Conservation (phyloP, 129 eudicot genomes). For the Silybum marianum region DNA sequence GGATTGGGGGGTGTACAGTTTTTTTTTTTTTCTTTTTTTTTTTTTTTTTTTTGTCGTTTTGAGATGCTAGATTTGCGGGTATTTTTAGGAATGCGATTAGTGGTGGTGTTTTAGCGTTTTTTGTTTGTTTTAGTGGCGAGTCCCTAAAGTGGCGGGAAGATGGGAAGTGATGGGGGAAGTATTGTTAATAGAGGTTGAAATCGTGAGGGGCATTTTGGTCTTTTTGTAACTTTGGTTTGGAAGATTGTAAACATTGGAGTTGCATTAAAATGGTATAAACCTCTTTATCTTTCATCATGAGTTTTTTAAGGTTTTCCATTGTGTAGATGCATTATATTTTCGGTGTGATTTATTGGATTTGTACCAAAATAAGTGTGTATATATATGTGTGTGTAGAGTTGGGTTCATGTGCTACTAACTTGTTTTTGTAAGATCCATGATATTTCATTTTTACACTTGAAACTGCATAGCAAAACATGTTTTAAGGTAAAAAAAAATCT, state of each 20-base stretch:
- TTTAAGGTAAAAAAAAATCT: too few species aligned
- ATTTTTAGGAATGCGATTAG: not conserved
- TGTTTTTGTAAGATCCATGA: too few species aligned
- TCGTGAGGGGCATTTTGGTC: not conserved
- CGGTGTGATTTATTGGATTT: too few species aligned
- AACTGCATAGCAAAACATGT: too few species aligned
- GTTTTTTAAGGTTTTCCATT: not conserved
- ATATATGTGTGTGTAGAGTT: too few species aligned
- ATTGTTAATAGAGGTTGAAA: not conserved
- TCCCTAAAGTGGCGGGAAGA: not conserved
- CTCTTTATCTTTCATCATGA: not conserved
- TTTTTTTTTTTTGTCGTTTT: not conserved
- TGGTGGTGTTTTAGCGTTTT: not conserved
- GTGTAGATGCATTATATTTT: not conserved
- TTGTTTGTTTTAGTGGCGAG: not conserved
- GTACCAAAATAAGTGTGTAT: too few species aligned
- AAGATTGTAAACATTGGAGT: not conserved
- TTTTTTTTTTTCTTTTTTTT: constrained; percentile 1
- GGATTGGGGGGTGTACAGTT: constrained; percentile 15
- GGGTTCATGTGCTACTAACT: too few species aligned
- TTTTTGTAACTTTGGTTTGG: not conserved
- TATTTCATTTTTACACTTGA: too few species aligned
- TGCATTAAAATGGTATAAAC: not conserved
- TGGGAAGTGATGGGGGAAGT: not conserved
- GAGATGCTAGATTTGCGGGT: not conserved